Conservation (phyloP, 768 basidiomycete genomes). For the Pleurotus citrinopileatus region DNA sequence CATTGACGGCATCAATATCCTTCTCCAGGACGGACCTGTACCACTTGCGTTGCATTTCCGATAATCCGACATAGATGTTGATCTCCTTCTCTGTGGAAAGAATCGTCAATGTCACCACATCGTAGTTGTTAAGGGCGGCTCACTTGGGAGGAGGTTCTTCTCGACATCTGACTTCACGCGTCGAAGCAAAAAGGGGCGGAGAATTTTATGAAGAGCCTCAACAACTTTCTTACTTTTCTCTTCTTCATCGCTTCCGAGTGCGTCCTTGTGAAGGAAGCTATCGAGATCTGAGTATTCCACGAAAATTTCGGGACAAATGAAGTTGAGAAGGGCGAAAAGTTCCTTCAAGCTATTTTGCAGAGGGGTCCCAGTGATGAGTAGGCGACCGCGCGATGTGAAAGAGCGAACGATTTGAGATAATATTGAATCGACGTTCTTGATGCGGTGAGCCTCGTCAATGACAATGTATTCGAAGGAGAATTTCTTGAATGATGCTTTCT, state of each 20-base stretch:
- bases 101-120: background rate
- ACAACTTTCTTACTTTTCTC: constrained; percentile 91
- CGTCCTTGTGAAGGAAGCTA: constrained; percentile 90
- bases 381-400: constrained; percentile 83
- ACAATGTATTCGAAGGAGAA: constrained; percentile 97
- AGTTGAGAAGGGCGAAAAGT: constrained; percentile 88
- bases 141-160: constrained; percentile 91
- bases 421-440: constrained; percentile 98
- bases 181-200: constrained; percentile 90
- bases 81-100: constrained; percentile 83
- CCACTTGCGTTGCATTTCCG: constrained; percentile 98
- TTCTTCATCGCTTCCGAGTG: constrained; percentile 58
- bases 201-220: constrained; percentile 94
- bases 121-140: constrained; percentile 17
- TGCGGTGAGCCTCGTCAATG: constrained; percentile 98
- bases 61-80: constrained; percentile 95
- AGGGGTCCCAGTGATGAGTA: constrained; percentile 96
- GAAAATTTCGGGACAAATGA: constrained; percentile 96
- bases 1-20: constrained; percentile 98
- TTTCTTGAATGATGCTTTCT: constrained; percentile 89
- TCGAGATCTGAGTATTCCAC: constrained; percentile 90
- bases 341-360: constrained; percentile 97
- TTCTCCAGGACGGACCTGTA: constrained; percentile 95
- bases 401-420: constrained; percentile 91
- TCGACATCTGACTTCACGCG: constrained; percentile 97